A percentile compares a stretch with the other conserved stretches of the same genome.
Evolutionary conservation across 1,139 yeast species (phyloP).

Genomic region (Magnusiomyces fungicola): DNA sequence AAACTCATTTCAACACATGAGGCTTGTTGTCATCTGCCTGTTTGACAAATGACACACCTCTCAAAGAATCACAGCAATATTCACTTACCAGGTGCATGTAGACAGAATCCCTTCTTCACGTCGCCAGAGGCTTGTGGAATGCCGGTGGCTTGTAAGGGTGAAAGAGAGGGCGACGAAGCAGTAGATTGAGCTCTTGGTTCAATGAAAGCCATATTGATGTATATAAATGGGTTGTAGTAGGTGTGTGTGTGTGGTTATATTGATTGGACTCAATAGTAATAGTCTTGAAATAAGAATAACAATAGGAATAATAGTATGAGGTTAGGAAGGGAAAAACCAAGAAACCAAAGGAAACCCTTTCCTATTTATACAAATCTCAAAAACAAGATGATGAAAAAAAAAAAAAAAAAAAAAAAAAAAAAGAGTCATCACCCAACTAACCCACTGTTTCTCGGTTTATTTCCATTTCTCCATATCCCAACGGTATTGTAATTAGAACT

Average conservation of each 20-base stretch:
- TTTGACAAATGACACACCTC: not conserved
- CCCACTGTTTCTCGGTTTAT: no score
- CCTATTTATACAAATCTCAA: not conserved
- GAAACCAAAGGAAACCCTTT: not conserved
- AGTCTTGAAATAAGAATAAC: not conserved
- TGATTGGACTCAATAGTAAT: not conserved
- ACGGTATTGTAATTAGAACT: no score
- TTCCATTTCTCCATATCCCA: no score
- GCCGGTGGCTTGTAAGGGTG: not conserved
- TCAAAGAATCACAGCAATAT: not conserved
- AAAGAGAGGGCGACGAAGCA: constrained; percentile 1
- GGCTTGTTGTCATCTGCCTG: not conserved
- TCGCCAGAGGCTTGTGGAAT: not conserved
- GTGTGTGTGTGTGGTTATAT: not conserved
- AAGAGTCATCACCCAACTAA: no score
- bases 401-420: no score
- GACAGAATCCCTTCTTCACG: not conserved
- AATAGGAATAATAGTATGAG: not conserved
- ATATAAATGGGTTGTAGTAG: not conserved
- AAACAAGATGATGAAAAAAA: not conserved
- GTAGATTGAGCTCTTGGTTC: not conserved
- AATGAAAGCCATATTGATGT: constrained; percentile 9
- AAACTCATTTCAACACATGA: not conserved
- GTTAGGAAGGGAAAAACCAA: not conserved
- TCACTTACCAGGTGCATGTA: constrained; percentile 8